Base-by-base conservation (phyloP, 306 rosid genomes). In the Corylus americana region DNA sequence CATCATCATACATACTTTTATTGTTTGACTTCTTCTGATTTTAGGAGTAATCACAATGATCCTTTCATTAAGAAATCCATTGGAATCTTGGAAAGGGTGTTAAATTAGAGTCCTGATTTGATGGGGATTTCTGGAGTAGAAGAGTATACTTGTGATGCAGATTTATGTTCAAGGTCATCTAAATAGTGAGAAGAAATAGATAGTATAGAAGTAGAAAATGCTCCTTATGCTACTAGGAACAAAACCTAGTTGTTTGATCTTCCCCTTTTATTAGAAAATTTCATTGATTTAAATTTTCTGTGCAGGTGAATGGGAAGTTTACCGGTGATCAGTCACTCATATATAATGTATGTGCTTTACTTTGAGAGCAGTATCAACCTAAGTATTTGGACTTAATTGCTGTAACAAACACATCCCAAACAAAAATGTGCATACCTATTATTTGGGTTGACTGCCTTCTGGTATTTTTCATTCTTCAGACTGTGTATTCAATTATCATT, bases 301-400 rank as follows among this genome's bases (percentile, higher is more conserved):
- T 87, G 87, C 94, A 94, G 98, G 87, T 92, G 78, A 92, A 94
- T 80, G 94, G 98, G 57, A 91, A 88, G 91, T 94, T 94, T 88
- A 81, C 94, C 14, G 76, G 83, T 20, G 97, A 94, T n/a, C 98
- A 94, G 69, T 85, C 85, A 10, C 89, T 92, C 73, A 78, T 94
- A 80, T 92, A 94, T 78, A 86, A 72, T 47, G 98, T 94, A 86
- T 89, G 92, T 89, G 20, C 73, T 64, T 53, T 78, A 51, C 42
- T 37, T 37, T 35, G 13, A 35, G 10, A 35, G 70, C 44, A 64
- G 73, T 11, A 25, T 59, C 27, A 25, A 20, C 14, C 27, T 59
- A 49, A 49, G 53, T 13, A 11, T 9, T 49, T 10, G 53, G 4
- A 9, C 53, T 3, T 12, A 49, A 49, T 49, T 49, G 44, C 44